These are phyloP conservation scores for Kregervanrija pseudodelftensis DNA, from an alignment of 805 yeast species.

Conservation along the genomic window DNA sequence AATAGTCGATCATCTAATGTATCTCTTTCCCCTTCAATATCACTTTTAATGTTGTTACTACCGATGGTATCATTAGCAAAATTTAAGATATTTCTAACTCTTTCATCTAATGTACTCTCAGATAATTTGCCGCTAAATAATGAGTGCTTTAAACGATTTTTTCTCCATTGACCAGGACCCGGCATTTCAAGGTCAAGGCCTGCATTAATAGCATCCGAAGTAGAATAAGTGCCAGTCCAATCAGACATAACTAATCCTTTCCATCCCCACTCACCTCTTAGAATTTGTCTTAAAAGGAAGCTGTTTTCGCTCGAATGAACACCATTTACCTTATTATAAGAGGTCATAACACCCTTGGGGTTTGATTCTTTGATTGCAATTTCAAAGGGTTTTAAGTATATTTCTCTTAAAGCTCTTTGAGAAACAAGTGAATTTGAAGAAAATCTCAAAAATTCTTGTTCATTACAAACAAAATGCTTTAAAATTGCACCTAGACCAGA, in stretches of 20 bases:
- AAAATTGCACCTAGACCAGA: conserved; percentile 46
- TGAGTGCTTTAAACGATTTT: conserved; percentile 34
- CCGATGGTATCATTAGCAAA: conserved; percentile 38
- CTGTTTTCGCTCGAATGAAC: conserved; percentile 45
- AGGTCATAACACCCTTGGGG: conserved; percentile 54
- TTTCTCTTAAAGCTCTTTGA: conserved; percentile 58
- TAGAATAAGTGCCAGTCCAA: conserved; percentile 54
- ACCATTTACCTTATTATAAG: conserved; percentile 60
- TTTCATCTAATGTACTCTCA: conserved; percentile 35
- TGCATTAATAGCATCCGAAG: conserved; percentile 38
- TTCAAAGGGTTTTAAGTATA: conserved; percentile 58
- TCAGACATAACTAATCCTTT: conserved; percentile 55
- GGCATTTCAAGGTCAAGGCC: conserved; percentile 67
- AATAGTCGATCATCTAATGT: conserved; percentile 39
- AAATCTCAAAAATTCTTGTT: conserved; percentile 49
- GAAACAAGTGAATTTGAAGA: conserved; percentile 42
- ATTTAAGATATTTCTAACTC: conserved; percentile 40
- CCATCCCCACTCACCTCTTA: conserved; percentile 52
- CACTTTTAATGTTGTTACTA: conserved; percentile 30
- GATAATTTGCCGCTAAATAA: conserved; percentile 35
- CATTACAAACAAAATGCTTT: conserved; percentile 60
- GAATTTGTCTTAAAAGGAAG: conserved; percentile 35
- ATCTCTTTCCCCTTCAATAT: conserved; percentile 15
- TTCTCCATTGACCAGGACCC: conserved; percentile 35
- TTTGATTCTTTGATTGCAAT: conserved; percentile 44